phyloP scores from a whole-genome alignment of 805 yeast genomes.

The Saturnispora dispora region DNA sequence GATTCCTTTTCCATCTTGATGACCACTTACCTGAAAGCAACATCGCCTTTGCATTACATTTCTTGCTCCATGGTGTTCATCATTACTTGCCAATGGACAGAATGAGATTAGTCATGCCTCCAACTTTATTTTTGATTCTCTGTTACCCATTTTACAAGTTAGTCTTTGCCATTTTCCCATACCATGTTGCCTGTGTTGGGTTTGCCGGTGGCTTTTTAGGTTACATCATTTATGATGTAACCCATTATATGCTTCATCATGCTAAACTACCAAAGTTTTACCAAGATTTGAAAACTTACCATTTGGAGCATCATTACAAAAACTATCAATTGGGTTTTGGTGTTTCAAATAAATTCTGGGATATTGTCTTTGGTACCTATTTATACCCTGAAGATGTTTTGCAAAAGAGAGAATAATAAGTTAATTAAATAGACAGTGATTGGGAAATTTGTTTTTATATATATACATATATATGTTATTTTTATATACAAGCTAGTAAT shows the following conservation, averaged over 20 bases:
- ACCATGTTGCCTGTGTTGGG: slow-evolving; percentile 77
- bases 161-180: slow-evolving; percentile 72
- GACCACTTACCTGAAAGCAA: slow-evolving; percentile 74
- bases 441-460: not conserved
- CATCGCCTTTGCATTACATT: slow-evolving; percentile 70
- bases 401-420: slow-evolving; percentile 30
- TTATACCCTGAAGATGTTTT: slow-evolving; percentile 40
- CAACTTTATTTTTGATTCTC: slow-evolving; percentile 64
- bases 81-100: slow-evolving; percentile 97
- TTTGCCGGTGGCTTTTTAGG: slow-evolving; percentile 97
- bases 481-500: not conserved
- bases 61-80: slow-evolving; percentile 90
- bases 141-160: slow-evolving; percentile 74
- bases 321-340: slow-evolving; percentile 96
- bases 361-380: slow-evolving; percentile 77
- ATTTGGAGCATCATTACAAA: slow-evolving; percentile 95
- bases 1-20: slow-evolving; percentile 91
- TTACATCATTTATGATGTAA: slow-evolving; percentile 81
- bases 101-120: slow-evolving; percentile 91
- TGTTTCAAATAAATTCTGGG: slow-evolving; percentile 93
- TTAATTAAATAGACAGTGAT: not conserved
- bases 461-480: not conserved
- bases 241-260: slow-evolving; percentile 94
- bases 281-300: slow-evolving; percentile 78
- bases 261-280: slow-evolving; percentile 66